Base-by-base conservation (phyloP, 495 filamentous ascomycete species). In the Barbatosphaeria neglecta region DNA sequence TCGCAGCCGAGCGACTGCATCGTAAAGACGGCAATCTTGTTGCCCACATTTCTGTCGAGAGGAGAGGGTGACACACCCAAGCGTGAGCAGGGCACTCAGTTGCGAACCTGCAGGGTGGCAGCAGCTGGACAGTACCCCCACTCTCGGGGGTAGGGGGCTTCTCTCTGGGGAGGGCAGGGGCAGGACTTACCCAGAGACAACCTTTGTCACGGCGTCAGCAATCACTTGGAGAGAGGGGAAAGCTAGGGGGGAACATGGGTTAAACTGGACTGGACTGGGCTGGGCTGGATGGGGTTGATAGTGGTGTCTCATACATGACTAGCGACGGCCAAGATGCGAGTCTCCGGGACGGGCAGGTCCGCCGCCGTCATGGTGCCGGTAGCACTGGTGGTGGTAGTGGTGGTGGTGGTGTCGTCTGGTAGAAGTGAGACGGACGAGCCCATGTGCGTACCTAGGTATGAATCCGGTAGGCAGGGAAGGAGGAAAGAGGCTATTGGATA, bases 1-100 rank as follows among this genome's bases (percentile, higher is more conserved):
- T 98, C 92, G 59, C 89, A 94, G 35, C 92, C 92, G 48, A 97
- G 70, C 2, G 83, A 78, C 62, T 97, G 90, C 76, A 98, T 82
- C 58, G 86, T 86, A 50, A 94, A 90, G 1, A 84, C 83, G 33
- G 88, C 88, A 72, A 97, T 95, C 55, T 86, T 88, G 58, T 98
- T 98, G 28, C 92, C 92, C 58, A 98, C 92, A 78, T 95, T 86
- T 54, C 92, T 98, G 56, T 37, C 50, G 16, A 44, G 16, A 37
- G 41, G 28, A 49, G 3, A 31, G 40, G 17, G 28, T 50, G 50
- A 60, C 45, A 55, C 27, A 31, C 49, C 53, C 38, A 48, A 47
- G 35, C 7, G 17, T 8, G n/a, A n/a, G n/a, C n/a, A n/a, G n/a
- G n/a, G n/a, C n/a, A n/a, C n/a, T n/a, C n/a, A n/a, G n/a, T n/a